phyloP scores from a whole-genome alignment of 352 stramenopile species.

The Phytophthora rubi region DNA sequence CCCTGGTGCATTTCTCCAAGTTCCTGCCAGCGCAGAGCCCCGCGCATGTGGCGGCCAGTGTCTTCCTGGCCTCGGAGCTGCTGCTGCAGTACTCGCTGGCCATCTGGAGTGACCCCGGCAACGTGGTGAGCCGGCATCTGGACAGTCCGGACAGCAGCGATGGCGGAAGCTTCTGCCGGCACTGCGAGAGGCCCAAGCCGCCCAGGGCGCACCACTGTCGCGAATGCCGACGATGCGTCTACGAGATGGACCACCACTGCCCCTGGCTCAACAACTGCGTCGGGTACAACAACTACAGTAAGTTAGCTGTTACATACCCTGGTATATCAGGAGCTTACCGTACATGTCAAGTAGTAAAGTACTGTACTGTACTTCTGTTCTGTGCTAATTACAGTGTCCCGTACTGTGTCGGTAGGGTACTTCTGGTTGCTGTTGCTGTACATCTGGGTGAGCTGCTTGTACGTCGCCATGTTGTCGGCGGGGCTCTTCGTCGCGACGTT shows the following conservation, averaged over 20 bases:
- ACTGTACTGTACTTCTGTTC: neutral
- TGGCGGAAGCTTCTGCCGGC: constrained; percentile 18
- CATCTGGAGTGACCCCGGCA: constrained; percentile 48
- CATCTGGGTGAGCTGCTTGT: constrained; percentile 52
- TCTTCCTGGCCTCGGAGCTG: constrained; percentile 44
- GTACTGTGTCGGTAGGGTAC: constrained; percentile 30
- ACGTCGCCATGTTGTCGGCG: constrained; percentile 44
- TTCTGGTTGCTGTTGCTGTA: constrained; percentile 62
- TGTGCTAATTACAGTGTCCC: neutral
- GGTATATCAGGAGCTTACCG: too few species aligned
- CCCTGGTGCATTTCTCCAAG: constrained; percentile 42
- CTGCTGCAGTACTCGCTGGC: constrained; percentile 52
- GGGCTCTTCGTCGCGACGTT: constrained; percentile 36
- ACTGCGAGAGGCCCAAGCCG: constrained; percentile 38
- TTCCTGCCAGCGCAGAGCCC: constrained; percentile 28
- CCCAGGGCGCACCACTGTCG: constrained; percentile 64
- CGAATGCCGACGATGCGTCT: constrained; percentile 90
- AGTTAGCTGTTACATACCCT: constrained; percentile 5
- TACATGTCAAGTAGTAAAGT: neutral
- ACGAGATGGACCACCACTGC: constrained; percentile 98
- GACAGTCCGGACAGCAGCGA: neutral
- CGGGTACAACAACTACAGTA: constrained; percentile 94
- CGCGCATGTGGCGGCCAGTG: constrained; percentile 23
- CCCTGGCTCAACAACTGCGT: constrained; percentile 99
- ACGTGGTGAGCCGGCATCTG: constrained; percentile 30